A percentile compares a stretch with the other conserved stretches of the same genome.
These are phyloP conservation scores for Lachnellula hyalina DNA, from an alignment of 2,329 filamentous ascomycete genomes.

Conservation along the genomic window DNA sequence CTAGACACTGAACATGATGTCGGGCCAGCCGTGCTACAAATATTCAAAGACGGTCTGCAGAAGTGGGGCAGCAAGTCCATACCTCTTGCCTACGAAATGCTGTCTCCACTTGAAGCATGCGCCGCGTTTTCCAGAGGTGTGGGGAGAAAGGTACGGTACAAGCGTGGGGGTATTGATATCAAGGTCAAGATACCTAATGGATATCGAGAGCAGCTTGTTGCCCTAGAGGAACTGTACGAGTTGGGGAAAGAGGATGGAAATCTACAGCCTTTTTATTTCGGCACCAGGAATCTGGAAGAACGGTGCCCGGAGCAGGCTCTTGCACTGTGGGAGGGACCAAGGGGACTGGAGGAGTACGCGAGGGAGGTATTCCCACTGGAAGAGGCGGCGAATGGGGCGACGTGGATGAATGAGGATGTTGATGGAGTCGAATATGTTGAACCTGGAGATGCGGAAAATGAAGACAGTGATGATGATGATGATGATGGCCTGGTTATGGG, in stretches of 20 bases:
- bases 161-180: constrained; percentile 71
- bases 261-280: constrained; percentile 58
- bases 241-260: constrained; percentile 41
- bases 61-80: constrained; percentile 80
- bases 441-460: constrained; percentile 30
- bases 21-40: constrained; percentile 83
- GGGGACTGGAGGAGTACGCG: constrained; percentile 90
- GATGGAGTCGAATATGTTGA: constrained; percentile 20
- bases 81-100: constrained; percentile 82
- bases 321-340: constrained; percentile 83
- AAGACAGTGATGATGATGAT: constrained; percentile 43
- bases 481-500: constrained; percentile 36
- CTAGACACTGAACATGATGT: constrained; percentile 95
- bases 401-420: constrained; percentile 70
- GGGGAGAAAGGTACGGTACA: constrained; percentile 71
- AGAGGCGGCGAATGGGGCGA: constrained; percentile 87
- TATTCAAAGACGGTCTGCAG: constrained; percentile 86
- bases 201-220: constrained; percentile 82
- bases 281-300: constrained; percentile 49
- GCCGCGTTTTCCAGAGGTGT: constrained; percentile 73
- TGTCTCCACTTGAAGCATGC: constrained; percentile 80
- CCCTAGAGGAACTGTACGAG: constrained; percentile 53
- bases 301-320: constrained; percentile 71
- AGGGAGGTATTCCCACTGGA: constrained; percentile 90
- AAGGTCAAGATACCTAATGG: constrained; percentile 81